Evolutionary conservation across 257 asterid genomes (phyloP).

Genomic region (Nicotiana knightiana): DNA sequence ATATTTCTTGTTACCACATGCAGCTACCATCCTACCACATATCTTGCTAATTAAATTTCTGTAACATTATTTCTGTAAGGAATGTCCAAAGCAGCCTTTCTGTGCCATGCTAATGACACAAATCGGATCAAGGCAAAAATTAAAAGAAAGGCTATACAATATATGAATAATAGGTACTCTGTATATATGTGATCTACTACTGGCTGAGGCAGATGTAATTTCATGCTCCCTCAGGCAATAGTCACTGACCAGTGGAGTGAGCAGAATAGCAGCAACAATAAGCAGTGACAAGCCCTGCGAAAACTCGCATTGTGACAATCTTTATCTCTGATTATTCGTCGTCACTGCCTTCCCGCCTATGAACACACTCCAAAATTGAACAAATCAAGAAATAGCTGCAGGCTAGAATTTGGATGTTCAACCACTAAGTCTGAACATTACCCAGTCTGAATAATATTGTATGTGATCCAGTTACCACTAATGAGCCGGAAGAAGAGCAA

Average conservation of each 20-base stretch:
- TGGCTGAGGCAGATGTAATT: slow-evolving; percentile 3
- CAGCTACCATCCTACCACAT: not conserved
- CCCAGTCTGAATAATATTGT: not conserved
- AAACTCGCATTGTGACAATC: not conserved
- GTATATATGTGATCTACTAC: slow-evolving; percentile 7
- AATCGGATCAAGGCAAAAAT: not conserved
- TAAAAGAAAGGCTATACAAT: not conserved
- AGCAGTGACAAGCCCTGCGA: not conserved
- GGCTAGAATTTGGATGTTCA: slow-evolving; percentile 3
- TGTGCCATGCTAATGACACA: slow-evolving; percentile 1
- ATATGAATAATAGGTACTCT: not conserved
- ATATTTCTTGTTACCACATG: not conserved
- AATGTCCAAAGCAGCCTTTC: not conserved
- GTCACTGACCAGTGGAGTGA: not conserved
- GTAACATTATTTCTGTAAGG: not conserved
- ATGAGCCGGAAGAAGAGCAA: slow-evolving; percentile 54
- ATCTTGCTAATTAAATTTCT: not conserved
- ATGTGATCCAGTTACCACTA: slow-evolving; percentile 9
- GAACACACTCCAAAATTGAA: slow-evolving; percentile 1
- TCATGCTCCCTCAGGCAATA: not conserved
- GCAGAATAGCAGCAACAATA: not conserved
- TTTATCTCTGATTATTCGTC: not conserved
- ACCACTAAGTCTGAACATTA: not conserved
- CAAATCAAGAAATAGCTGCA: not conserved
- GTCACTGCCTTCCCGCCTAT: not conserved